Base-by-base conservation (phyloP, 768 basidiomycete genomes). In the Baorangia bicolor region DNA sequence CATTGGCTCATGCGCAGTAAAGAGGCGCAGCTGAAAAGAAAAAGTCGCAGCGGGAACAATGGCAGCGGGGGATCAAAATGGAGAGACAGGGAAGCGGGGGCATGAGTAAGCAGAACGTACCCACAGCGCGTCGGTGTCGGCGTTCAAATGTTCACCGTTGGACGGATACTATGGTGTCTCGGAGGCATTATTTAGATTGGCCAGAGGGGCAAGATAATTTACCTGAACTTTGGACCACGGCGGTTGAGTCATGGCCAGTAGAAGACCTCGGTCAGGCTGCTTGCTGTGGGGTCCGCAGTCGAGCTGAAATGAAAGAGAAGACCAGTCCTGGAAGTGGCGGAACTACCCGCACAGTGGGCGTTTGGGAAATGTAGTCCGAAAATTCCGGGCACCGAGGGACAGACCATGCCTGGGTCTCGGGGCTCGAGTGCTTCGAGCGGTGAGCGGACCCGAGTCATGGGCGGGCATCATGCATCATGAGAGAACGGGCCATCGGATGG, bases 271-370 rank as follows among this genome's bases (percentile, higher is more conserved):
- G 27, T 12, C 16, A 33, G 43, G 35, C n/a, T n/a, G 39, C 37
- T 47, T 55, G 62, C 50, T 64, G 61, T 62, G 42, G 31, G 33
- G 18, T 40, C 53, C 39, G 39, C 37, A 39, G 42, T 33, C 10
- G 18, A 25, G 35, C 23, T 44, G 53, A 27, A 37, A 46, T 13
- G 1, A 13, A 47, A 28, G 27, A 14, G 34, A 5, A 34, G 12
- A 18, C 38, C 5, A 3, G 25, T n/a, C 38, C 2, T 37, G 41
- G 34, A 52, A 35, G 7, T 20, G 39, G 40, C 27, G 16, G 35
- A 7, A 48, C 5, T 20, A 21, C 31, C 28, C 40, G 14, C n/a
- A 30, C 14, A 11, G 37, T 21, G 30, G 30, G 37, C 28, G 16
- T 34, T 20, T 39, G 50, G 12, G 33, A 37, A 63, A 28, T 28